Base-by-base conservation (phyloP, 2,329 filamentous ascomycete species). In the Dothistroma septosporum region DNA sequence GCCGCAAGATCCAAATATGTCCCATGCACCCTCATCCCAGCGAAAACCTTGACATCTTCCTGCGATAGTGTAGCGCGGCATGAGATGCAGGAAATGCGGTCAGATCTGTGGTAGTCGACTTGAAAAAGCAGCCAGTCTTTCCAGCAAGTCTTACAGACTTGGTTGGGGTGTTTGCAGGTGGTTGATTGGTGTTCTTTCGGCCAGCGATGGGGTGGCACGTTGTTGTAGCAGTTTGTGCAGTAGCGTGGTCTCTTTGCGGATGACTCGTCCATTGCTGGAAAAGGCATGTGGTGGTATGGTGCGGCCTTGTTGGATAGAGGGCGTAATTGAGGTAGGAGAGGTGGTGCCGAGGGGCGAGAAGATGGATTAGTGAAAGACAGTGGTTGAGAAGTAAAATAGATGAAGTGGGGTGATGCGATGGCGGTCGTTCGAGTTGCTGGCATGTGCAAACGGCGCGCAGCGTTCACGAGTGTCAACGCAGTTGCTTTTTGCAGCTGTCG, bases 61-160 rank as follows among this genome's bases (percentile, higher is more conserved):
- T 63, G 55, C 0, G 46, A 53, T 16, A 69, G 62, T 2, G 32
- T 14, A 14, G 57, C 58, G 5, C 3, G 11, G 58, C 68, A 70
- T 28, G 66, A 61, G n/a, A 60, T 55, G 44, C 68, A 69, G 4
- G 11, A n/a, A 19, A 69, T 53, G 7, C 41, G 33, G 31, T 62
- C 54, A 7, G 53, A 32, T 28, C 3, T 12, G 41, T 52, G 19
- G 6, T 22, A 11, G 5, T 60, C 49, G 14, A 67, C 44, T 53
- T 65, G 66, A 2, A 21, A 19, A n/a, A 56, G n/a, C 7, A 69
- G 44, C 55, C 67, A 66, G 11, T 57, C 32, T 1, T 61, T n/a
- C 64, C 64, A 69, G 60, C 66, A 68, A 2, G 44, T 21, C 12
- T 49, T 22, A 44, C 66, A 68, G 6, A 53, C 62, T 22, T 63